phyloP scores from a whole-genome alignment of 192 early-diverging fungal species.

The Backusella luteola region DNA sequence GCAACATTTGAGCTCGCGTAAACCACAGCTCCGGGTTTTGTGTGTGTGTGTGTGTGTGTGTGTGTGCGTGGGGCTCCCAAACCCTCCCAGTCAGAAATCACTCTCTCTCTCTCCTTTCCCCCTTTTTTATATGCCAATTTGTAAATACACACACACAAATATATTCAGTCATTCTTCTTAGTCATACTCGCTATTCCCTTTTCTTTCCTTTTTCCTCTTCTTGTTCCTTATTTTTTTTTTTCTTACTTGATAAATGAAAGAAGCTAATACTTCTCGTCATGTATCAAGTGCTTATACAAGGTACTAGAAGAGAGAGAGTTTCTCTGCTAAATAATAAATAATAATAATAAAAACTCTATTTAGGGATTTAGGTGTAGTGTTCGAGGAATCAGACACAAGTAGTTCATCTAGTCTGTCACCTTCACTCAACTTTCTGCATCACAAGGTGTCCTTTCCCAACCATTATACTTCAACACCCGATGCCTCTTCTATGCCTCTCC shows the following conservation, averaged over 20 bases:
- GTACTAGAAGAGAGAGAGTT: neutral
- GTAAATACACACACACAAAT: neutral
- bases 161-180: neutral
- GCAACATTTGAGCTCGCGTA: neutral
- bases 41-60: neutral
- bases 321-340: neutral
- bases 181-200: neutral
- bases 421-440: neutral
- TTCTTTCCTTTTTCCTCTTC: neutral
- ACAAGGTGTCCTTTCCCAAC: neutral
- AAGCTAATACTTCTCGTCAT: neutral
- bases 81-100: neutral
- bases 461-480: neutral
- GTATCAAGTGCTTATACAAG: conserved; percentile 1
- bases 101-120: neutral
- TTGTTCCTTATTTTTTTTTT: neutral
- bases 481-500: neutral
- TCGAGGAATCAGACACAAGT: conserved; percentile 13
- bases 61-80: neutral
- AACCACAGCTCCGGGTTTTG: neutral
- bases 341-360: neutral
- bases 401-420: neutral
- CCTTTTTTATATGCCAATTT: neutral
- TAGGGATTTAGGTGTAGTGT: conserved; percentile 24
- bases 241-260: neutral